Percentiles rank a stretch among this genome's conserved stretches.
Evolutionary conservation across 1,284 basidiomycete genomes (phyloP).

Genomic region (Ustilago tritici): DNA sequence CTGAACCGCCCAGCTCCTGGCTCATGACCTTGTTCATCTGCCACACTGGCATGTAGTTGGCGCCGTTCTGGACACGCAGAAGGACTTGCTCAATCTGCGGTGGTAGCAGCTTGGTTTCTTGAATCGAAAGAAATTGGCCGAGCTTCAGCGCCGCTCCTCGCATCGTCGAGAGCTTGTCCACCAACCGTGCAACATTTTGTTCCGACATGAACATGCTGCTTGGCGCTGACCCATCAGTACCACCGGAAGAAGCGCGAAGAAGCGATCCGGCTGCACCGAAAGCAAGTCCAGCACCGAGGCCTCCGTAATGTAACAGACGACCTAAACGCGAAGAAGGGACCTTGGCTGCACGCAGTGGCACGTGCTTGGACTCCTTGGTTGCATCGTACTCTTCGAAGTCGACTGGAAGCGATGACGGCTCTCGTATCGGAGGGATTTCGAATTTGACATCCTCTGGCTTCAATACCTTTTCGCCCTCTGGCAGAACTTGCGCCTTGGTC

Average conservation of each 20-base stretch:
- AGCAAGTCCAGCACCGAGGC: constrained; percentile 66
- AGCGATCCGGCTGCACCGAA: constrained; percentile 64
- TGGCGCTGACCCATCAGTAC: constrained; percentile 1
- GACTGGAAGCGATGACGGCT: neutral
- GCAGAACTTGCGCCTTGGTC: neutral
- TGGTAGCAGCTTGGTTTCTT: constrained; percentile 78
- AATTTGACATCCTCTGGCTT: neutral
- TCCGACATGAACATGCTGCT: constrained; percentile 68
- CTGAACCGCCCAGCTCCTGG: constrained; percentile 77
- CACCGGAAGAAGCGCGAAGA: constrained; percentile 27
- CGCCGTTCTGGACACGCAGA: constrained; percentile 89
- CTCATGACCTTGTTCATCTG: constrained; percentile 90
- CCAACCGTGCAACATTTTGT: constrained; percentile 84
- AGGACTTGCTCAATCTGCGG: constrained; percentile 90
- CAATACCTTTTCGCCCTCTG: neutral
- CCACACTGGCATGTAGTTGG: constrained; percentile 98
- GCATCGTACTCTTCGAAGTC: constrained; percentile 65
- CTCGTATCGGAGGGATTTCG: constrained; percentile 6
- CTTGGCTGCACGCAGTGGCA: constrained; percentile 62
- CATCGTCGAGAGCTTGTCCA: constrained; percentile 92
- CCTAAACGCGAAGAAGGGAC: constrained; percentile 68
- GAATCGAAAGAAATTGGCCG: constrained; percentile 97
- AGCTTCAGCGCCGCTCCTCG: constrained; percentile 95
- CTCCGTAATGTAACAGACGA: constrained; percentile 67
- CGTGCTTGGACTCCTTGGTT: constrained; percentile 49